These are phyloP conservation scores for Vigna trinervia DNA, from an alignment of 306 rosid genomes.

Conservation along the genomic window DNA sequence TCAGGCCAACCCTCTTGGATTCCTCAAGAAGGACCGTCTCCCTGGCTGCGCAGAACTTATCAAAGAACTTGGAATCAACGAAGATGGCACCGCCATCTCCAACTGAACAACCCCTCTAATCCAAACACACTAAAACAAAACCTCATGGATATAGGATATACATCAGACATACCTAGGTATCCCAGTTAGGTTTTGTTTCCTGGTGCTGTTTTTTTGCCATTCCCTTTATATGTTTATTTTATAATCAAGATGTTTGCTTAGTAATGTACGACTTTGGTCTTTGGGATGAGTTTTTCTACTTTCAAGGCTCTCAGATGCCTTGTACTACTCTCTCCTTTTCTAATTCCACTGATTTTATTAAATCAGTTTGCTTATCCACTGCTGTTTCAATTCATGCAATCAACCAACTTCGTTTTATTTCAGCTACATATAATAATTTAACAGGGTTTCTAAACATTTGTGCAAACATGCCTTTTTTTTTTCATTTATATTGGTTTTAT, in stretches of 20 bases:
- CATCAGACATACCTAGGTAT: too few relatives aligned
- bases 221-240: too few relatives aligned
- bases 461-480: too few relatives aligned
- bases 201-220: too few relatives aligned
- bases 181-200: too few relatives aligned
- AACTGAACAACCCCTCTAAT: neutral
- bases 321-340: neutral
- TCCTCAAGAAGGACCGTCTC: constrained; percentile 53
- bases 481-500: too few relatives aligned
- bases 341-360: neutral
- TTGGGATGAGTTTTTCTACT: neutral
- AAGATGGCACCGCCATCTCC: constrained; percentile 30
- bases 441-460: too few relatives aligned
- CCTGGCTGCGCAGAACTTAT: constrained; percentile 54
- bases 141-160: too few relatives aligned
- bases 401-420: too few relatives aligned
- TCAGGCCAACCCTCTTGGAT: constrained; percentile 78
- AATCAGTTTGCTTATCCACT: neutral
- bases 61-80: constrained; percentile 62
- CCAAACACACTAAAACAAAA: neutral
- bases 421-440: too few relatives aligned
- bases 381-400: neutral
- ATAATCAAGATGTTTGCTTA: too few relatives aligned
- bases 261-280: neutral
- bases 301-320: neutral